Evolutionary conservation across 2,329 filamentous ascomycete species (phyloP).

Genomic region (Ceratocystis cacaofunesta): DNA sequence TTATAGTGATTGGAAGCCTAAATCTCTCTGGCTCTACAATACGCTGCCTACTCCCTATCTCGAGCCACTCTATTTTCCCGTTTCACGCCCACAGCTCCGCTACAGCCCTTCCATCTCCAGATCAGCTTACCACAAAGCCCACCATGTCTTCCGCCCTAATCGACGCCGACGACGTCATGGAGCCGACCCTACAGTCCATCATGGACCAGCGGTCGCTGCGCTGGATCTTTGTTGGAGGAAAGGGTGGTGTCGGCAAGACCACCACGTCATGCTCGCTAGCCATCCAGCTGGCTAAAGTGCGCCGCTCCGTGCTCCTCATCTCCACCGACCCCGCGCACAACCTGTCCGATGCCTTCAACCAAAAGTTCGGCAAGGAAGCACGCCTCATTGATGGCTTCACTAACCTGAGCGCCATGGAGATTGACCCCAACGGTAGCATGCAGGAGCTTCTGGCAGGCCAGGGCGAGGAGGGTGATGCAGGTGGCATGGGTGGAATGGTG

Average conservation of each 20-base stretch:
- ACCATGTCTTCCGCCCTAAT: constrained; percentile 29
- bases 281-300: constrained; percentile 89
- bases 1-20: neutral
- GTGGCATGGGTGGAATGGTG: constrained; percentile 85
- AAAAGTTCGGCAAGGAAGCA: constrained; percentile 99
- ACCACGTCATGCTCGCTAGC: constrained; percentile 98
- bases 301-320: constrained; percentile 92
- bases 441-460: constrained; percentile 76
- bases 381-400: constrained; percentile 80
- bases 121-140: neutral
- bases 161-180: constrained; percentile 55
- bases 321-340: constrained; percentile 98
- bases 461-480: constrained; percentile 55
- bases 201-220: constrained; percentile 88
- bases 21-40: neutral
- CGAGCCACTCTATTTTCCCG: neutral
- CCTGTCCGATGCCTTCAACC: constrained; percentile 89
- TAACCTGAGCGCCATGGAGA: constrained; percentile 96
- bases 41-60: neutral
- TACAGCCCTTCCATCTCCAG: neutral
- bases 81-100: neutral
- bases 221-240: constrained; percentile 98
- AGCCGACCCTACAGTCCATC: constrained; percentile 85
- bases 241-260: constrained; percentile 96
- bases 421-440: constrained; percentile 94